A percentile compares a stretch with the other conserved stretches of the same genome.
These are phyloP conservation scores for Trichophyton rubrum DNA, from an alignment of 2,329 filamentous ascomycete genomes.

Conservation along the genomic window DNA sequence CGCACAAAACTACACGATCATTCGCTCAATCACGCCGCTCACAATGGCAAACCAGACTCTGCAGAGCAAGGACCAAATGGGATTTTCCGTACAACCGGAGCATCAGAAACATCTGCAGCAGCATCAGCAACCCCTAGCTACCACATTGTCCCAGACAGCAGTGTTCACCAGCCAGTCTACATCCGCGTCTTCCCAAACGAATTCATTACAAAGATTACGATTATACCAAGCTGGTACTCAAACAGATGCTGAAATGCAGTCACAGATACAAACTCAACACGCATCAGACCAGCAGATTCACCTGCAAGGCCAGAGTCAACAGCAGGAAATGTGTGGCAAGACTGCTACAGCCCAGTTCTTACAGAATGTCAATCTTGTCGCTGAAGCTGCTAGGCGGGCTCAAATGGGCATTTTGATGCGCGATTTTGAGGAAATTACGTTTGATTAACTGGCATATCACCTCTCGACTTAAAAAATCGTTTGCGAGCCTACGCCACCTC, in stretches of 20 bases:
- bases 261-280: neutral
- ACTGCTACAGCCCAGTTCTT: conserved; percentile 49
- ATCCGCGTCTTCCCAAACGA: neutral
- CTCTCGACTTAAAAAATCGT: neutral
- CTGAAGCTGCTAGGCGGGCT: conserved; percentile 84
- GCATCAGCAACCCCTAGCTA: neutral
- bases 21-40: too few species aligned
- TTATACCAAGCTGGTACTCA: neutral
- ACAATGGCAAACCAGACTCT: neutral
- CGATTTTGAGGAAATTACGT: conserved; percentile 50
- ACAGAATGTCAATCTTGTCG: conserved; percentile 70
- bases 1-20: too few species aligned
- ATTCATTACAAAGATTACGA: neutral
- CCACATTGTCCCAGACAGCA: too few species aligned
- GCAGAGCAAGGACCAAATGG: neutral
- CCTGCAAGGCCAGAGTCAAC: neutral
- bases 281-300: neutral
- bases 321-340: conserved; percentile 5
- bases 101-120: neutral
- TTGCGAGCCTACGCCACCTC: neutral
- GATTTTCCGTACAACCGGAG: neutral
- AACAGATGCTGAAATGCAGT: neutral
- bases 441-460: neutral
- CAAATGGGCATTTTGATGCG: conserved; percentile 82
- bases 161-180: neutral